Conservation (phyloP, 2,329 filamentous ascomycete species). For the Ophiostoma ulmi region DNA sequence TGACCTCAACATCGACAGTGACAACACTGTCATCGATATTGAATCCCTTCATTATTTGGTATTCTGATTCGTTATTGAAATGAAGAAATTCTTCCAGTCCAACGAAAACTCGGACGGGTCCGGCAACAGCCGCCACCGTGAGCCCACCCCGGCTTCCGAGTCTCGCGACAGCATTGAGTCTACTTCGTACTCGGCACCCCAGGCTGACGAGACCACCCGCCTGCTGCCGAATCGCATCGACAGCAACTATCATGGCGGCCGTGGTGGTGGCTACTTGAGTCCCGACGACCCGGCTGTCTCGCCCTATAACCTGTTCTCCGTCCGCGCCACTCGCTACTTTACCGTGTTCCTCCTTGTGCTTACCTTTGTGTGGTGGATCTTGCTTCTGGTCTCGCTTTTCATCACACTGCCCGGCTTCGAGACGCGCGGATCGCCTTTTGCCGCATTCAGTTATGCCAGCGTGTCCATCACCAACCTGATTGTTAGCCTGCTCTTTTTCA, state of each 20-base stretch:
- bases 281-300: slow-evolving; percentile 81
- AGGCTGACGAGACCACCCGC: slow-evolving; percentile 51
- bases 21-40: background rate
- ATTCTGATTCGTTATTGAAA: background rate
- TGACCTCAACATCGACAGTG: background rate
- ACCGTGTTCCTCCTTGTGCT: slow-evolving; percentile 70
- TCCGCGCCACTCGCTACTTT: slow-evolving; percentile 72
- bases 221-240: slow-evolving; percentile 65
- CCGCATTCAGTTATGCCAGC: slow-evolving; percentile 77
- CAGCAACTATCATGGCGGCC: slow-evolving; percentile 31
- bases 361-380: slow-evolving; percentile 86
- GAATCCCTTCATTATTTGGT: too few relatives aligned
- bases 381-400: slow-evolving; percentile 85
- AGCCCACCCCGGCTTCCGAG: slow-evolving; percentile 4
- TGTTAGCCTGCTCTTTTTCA: slow-evolving; percentile 79
- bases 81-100: slow-evolving; percentile 13
- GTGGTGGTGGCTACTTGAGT: slow-evolving; percentile 52
- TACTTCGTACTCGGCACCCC: background rate
- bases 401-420: slow-evolving; percentile 83
- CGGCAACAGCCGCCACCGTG: slow-evolving; percentile 8
- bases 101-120: slow-evolving; percentile 7
- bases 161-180: slow-evolving; percentile 19
- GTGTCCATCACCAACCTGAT: slow-evolving; percentile 71
- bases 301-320: slow-evolving; percentile 91
- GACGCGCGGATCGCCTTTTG: slow-evolving; percentile 86